These are phyloP conservation scores for Millerozyma miso DNA, from an alignment of 805 yeast genomes.

Conservation along the genomic window DNA sequence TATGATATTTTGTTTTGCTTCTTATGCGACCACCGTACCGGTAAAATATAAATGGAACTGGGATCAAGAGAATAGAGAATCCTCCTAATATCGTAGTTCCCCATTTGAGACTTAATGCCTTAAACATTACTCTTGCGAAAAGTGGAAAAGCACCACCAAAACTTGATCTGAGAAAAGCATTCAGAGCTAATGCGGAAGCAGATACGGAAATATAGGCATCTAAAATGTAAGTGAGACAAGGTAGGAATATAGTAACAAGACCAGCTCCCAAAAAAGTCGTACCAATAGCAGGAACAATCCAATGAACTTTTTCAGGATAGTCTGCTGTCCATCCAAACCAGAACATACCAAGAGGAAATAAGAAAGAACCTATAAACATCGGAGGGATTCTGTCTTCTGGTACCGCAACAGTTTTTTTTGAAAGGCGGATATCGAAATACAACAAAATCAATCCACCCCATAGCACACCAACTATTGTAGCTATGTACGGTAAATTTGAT, in stretches of 20 bases:
- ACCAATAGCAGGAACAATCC: conserved; percentile 2
- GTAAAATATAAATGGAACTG: conserved; percentile 5
- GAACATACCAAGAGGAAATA: conserved; percentile 1
- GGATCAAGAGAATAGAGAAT: not conserved
- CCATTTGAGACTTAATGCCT: not conserved
- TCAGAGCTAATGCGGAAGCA: conserved; percentile 1
- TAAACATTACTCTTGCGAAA: conserved; percentile 1
- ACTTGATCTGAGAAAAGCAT: not conserved
- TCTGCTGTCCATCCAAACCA: conserved; percentile 2
- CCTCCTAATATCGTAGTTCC: conserved; percentile 2
- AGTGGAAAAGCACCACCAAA: conserved; percentile 1
- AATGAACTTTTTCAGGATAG: not conserved
- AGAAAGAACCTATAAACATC: not conserved
- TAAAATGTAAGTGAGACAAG: not conserved
- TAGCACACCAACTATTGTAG: conserved; percentile 60
- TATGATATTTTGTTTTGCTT: conserved; percentile 5
- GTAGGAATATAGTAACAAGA: not conserved
- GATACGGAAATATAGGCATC: not conserved
- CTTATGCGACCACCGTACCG: conserved; percentile 5
- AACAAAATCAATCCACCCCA: conserved; percentile 51
- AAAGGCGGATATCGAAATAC: conserved; percentile 15
- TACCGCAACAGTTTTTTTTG: not conserved
- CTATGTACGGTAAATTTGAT: conserved; percentile 69
- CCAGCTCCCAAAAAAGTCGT: not conserved
- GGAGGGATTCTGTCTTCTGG: conserved; percentile 1